Evolutionary conservation across 1,284 basidiomycete genomes (phyloP).

Genomic region (Fistulina hepatica): DNA sequence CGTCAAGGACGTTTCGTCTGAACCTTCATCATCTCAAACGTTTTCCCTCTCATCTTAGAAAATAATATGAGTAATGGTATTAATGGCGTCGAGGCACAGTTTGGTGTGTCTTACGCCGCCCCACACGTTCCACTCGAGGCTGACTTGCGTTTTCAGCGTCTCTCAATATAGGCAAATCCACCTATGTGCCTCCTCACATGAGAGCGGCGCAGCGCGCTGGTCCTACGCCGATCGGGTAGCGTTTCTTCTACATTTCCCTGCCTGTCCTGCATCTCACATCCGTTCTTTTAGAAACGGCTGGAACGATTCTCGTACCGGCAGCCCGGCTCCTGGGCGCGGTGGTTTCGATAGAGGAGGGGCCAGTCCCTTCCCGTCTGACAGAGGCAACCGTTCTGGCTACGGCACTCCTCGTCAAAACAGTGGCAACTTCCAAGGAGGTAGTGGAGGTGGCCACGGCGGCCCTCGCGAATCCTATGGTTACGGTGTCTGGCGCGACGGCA

Average conservation of each 20-base stretch:
- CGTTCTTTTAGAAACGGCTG: constrained; percentile 57
- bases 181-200: constrained; percentile 91
- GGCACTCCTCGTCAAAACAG: constrained; percentile 20
- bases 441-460: constrained; percentile 31
- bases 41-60: constrained; percentile 14
- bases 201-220: constrained; percentile 73
- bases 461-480: constrained; percentile 50
- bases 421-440: constrained; percentile 4
- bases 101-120: no score
- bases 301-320: constrained; percentile 53
- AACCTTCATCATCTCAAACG: constrained; percentile 8
- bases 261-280: constrained; percentile 13
- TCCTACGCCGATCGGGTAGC: no score
- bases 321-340: constrained; percentile 43
- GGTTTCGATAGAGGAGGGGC: constrained; percentile 36
- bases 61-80: no score
- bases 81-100: no score
- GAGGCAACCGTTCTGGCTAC: constrained; percentile 35
- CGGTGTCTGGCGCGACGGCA: constrained; percentile 85
- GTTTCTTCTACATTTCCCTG: constrained; percentile 8
- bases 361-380: constrained; percentile 26
- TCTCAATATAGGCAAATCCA: constrained; percentile 72
- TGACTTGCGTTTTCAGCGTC: constrained; percentile 30
- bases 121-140: no score
- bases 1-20: no score